Percentiles rank a stretch among this genome's conserved stretches.
Conservation (phyloP, 495 filamentous ascomycete genomes). For the Rostrohypoxylon terebratum region DNA sequence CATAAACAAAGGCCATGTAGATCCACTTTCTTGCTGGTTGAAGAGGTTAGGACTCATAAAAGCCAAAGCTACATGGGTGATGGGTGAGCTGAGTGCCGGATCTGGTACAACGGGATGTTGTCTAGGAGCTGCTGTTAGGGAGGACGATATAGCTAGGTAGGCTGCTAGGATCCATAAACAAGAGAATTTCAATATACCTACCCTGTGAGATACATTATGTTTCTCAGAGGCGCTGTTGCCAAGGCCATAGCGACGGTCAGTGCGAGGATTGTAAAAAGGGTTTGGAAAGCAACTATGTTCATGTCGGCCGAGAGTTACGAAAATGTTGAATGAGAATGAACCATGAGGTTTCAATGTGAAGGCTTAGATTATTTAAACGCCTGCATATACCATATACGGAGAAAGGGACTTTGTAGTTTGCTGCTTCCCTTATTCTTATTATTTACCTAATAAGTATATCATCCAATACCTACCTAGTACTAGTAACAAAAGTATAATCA, state of each 20-base stretch:
- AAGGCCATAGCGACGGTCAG: conserved; percentile 28
- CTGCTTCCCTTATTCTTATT: neutral
- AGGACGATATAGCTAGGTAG: neutral
- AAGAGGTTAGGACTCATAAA: conserved; percentile 73
- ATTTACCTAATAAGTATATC: too few species aligned
- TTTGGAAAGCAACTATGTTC: neutral
- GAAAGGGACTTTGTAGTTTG: neutral
- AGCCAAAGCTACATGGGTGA: conserved; percentile 75
- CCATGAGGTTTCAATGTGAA: too few species aligned
- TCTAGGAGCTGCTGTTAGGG: conserved; percentile 47
- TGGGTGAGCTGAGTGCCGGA: conserved; percentile 55
- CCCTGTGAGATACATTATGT: conserved; percentile 72
- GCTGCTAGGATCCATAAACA: neutral
- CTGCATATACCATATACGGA: neutral
- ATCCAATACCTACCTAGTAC: too few species aligned
- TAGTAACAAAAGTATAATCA: neutral
- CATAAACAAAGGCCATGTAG: conserved; percentile 70
- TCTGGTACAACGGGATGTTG: conserved; percentile 66
- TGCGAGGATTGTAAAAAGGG: conserved; percentile 25
- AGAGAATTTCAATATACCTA: conserved; percentile 53
- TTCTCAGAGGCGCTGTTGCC: conserved; percentile 50
- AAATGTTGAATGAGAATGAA: neutral
- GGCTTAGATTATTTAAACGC: neutral
- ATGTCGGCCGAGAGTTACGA: conserved; percentile 14
- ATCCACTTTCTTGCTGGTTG: conserved; percentile 60